phyloP scores from a whole-genome alignment of 2,329 filamentous ascomycete species.

The Zymoseptoria ardabiliae region DNA sequence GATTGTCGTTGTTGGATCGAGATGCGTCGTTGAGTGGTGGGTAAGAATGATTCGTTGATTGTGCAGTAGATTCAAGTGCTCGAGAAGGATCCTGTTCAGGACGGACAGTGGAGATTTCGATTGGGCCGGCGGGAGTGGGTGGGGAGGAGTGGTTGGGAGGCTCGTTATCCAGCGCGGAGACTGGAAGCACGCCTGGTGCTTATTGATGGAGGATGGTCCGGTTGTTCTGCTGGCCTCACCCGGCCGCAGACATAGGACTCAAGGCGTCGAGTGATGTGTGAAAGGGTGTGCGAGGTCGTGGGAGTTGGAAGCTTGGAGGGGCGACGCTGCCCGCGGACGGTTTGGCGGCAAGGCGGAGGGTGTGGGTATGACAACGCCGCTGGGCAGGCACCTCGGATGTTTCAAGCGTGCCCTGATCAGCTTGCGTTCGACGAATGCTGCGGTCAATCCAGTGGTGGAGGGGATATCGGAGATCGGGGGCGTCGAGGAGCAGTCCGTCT shows the following conservation, averaged over 20 bases:
- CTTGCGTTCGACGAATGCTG: not conserved
- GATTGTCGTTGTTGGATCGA: slow-evolving; percentile 8
- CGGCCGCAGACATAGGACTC: slow-evolving; percentile 17
- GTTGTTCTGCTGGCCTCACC: slow-evolving; percentile 14
- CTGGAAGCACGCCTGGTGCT: slow-evolving; percentile 2
- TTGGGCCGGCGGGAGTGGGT: slow-evolving; percentile 28
- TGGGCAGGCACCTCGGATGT: not conserved
- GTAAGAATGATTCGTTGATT: slow-evolving; percentile 12
- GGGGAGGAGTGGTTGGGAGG: slow-evolving; percentile 11
- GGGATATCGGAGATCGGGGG: not conserved
- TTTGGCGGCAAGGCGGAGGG: not conserved
- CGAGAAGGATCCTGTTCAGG: slow-evolving; percentile 15
- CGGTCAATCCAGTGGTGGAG: not conserved
- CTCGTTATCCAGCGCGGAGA: slow-evolving; percentile 28
- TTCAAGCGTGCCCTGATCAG: not conserved
- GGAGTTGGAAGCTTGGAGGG: not conserved
- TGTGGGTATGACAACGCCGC: not conserved
- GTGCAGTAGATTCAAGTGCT: slow-evolving; percentile 30
- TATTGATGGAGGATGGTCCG: slow-evolving; percentile 1
- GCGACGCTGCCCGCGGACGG: not conserved
- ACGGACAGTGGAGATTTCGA: slow-evolving; percentile 16
- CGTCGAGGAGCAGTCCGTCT: not conserved
- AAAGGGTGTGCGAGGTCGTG: not conserved
- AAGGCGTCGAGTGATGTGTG: not conserved
- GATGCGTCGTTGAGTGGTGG: slow-evolving; percentile 6